These are phyloP conservation scores for Kregervanrija pseudodelftensis DNA, from an alignment of 805 yeast species.

Conservation along the genomic window DNA sequence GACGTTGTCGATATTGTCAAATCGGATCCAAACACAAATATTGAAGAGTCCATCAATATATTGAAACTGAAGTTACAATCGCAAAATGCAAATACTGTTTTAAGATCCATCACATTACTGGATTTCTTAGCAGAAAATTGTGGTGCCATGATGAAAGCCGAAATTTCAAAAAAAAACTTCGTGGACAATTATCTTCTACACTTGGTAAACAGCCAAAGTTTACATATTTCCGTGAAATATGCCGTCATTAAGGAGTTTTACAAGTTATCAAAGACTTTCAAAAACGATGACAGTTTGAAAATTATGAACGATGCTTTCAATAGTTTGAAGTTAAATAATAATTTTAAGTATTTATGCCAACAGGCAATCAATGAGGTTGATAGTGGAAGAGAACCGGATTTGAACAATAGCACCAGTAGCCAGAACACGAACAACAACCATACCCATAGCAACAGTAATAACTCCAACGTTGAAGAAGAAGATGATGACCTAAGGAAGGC, in stretches of 20 bases:
- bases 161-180: constrained; percentile 52
- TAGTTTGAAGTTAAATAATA: constrained; percentile 32
- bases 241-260: constrained; percentile 60
- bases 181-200: constrained; percentile 36
- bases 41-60: constrained; percentile 37
- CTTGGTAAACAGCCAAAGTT: constrained; percentile 44
- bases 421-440: neutral
- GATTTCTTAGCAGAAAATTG: constrained; percentile 69
- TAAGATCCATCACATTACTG: constrained; percentile 48
- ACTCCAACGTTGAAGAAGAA: constrained; percentile 32
- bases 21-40: constrained; percentile 52
- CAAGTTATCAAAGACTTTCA: constrained; percentile 59
- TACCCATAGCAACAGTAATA: neutral
- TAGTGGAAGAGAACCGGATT: constrained; percentile 11
- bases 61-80: constrained; percentile 41
- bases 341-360: constrained; percentile 21
- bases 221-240: constrained; percentile 62
- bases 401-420: neutral
- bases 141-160: constrained; percentile 60
- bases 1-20: constrained; percentile 63
- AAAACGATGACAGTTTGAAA: constrained; percentile 66
- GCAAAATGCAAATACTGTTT: constrained; percentile 57
- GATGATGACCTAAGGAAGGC: constrained; percentile 78
- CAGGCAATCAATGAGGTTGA: constrained; percentile 25
- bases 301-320: constrained; percentile 59